These are phyloP conservation scores for Tuber magnatum DNA, from an alignment of 495 filamentous ascomycete species.

Conservation along the genomic window DNA sequence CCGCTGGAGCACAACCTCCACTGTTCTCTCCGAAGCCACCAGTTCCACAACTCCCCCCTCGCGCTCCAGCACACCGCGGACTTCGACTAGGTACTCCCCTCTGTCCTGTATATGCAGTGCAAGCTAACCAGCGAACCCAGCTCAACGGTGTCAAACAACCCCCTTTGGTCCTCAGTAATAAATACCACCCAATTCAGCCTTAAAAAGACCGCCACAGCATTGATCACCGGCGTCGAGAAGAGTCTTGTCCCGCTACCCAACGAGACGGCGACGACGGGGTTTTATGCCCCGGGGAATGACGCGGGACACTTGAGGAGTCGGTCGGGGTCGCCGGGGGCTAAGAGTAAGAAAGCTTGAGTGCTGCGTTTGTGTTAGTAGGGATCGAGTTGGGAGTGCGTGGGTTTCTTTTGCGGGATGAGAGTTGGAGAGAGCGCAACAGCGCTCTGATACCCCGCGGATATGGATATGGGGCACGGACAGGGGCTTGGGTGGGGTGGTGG, in stretches of 20 bases:
- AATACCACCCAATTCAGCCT: slow-evolving; percentile 20
- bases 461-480: background rate
- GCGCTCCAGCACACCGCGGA: slow-evolving; percentile 35
- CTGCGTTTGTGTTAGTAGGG: slow-evolving; percentile 14
- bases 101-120: background rate
- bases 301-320: slow-evolving; percentile 30
- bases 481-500: background rate
- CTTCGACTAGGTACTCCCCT: slow-evolving; percentile 32
- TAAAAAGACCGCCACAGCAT: slow-evolving; percentile 37
- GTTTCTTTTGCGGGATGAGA: background rate
- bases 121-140: slow-evolving; percentile 20
- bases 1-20: slow-evolving; percentile 37
- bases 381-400: background rate
- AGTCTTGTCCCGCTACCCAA: slow-evolving; percentile 26
- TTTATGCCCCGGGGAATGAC: slow-evolving; percentile 24
- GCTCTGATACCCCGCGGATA: background rate
- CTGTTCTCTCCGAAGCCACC: slow-evolving; percentile 17
- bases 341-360: slow-evolving; percentile 27
- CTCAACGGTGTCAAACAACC: slow-evolving; percentile 35
- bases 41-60: slow-evolving; percentile 15
- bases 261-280: slow-evolving; percentile 16
- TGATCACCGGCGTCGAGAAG: slow-evolving; percentile 36
- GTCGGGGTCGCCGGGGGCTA: slow-evolving; percentile 9
- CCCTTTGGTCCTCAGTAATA: slow-evolving; percentile 29
- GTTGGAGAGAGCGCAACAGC: background rate